Evolutionary conservation across 2,329 filamentous ascomycete genomes (phyloP), one percentile per base, ranked within the genome.

Genomic region (Neoscytalidium dimidiatum): DNA sequence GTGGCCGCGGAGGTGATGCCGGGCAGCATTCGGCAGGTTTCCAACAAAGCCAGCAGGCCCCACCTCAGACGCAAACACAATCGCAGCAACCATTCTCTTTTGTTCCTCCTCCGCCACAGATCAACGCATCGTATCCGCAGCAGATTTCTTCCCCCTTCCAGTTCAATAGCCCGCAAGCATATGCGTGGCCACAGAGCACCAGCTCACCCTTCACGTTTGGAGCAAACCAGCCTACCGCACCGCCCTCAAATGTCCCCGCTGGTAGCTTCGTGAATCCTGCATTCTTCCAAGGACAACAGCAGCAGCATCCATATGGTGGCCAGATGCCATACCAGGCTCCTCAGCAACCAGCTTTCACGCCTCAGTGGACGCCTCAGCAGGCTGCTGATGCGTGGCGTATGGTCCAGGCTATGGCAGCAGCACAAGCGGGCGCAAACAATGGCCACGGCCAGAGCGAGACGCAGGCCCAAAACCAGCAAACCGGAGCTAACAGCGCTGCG

Each of bases 251-350:
- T n/a, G 33, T 65, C 28, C 69, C 73, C 3, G 67, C 71, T 9
- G 72, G 72, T 4, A 68, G 73, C 8, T 77, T 75, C 66, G 69
- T 73, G 44, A 77, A 77, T 58, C 74, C 75, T 19, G 68, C 70
- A 8, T 74, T 73, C 67, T 75, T 69, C 38, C 68, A 70, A 53
- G 64, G 65, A 19, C 61, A 73, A 43, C 66, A 68, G n/a, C 67
- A 64, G 31, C 61, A 58, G 38, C 64, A 52, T 57, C 26, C 28
- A 8, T 62, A 38, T 9, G 44, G 29, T 11, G 33, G 44, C 19
- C 58, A 62, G 14, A 44, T 19, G 21, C 43, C 43, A 23, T 60
- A 60, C 38, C 61, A 63, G 21, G n/a, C 61, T 35, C 61, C 48
- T 11, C 62, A 64, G 26, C 48, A 53, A n/a, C 3, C 52, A n/a